A percentile compares a stretch with the other conserved stretches of the same genome.
phyloP scores from a whole-genome alignment of 1,139 yeast species.

The Eremothecium coryli region DNA sequence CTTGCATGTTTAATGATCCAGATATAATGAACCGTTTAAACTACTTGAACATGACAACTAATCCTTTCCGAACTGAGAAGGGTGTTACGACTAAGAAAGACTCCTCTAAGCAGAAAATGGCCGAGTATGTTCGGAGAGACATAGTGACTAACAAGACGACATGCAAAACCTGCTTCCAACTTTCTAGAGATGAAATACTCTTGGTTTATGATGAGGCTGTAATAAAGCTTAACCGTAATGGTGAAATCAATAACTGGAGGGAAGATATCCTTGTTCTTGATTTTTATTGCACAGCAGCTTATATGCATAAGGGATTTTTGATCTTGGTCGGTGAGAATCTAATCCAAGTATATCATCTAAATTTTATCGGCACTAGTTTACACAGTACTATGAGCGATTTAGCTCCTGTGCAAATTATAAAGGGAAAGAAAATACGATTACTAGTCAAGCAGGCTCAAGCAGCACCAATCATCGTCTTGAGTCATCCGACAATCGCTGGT shows the following conservation, averaged over 20 bases:
- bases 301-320: constrained; percentile 50
- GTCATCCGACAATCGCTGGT: constrained; percentile 61
- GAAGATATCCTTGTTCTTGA: constrained; percentile 50
- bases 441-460: constrained; percentile 37
- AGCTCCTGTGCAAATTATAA: constrained; percentile 59
- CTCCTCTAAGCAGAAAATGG: constrained; percentile 31
- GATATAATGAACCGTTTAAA: constrained; percentile 21
- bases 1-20: constrained; percentile 34
- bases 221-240: constrained; percentile 57
- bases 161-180: constrained; percentile 58
- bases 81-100: constrained; percentile 30
- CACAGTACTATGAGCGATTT: constrained; percentile 29
- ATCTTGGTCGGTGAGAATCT: constrained; percentile 59
- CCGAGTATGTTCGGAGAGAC: constrained; percentile 27
- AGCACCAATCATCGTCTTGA: constrained; percentile 46
- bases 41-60: constrained; percentile 24
- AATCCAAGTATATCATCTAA: constrained; percentile 59
- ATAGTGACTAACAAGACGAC: constrained; percentile 28
- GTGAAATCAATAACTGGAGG: constrained; percentile 46
- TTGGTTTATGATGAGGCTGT: constrained; percentile 70
- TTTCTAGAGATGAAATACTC: constrained; percentile 43
- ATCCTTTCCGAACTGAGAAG: constrained; percentile 25
- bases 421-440: constrained; percentile 55
- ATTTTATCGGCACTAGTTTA: constrained; percentile 41
- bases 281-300: constrained; percentile 49